Base-by-base conservation (phyloP, 202 grass and related monocot genomes). In the Carex arenaria region DNA sequence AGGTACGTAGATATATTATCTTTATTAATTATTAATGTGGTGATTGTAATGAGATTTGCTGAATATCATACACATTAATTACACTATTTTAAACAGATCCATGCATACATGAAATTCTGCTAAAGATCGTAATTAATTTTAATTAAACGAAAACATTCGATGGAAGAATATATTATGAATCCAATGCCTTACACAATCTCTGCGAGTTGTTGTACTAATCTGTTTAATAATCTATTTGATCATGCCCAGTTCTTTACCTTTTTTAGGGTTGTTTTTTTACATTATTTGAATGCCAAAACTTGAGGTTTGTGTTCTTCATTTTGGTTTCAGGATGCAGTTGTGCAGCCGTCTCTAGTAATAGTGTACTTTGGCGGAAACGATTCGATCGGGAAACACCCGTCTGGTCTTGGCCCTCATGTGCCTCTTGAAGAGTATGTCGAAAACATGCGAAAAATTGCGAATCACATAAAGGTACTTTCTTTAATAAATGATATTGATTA, bases 361-460 rank as follows among this genome's bases (percentile, higher is more conserved):
- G 91, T 93, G 85, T 97, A 97, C 73, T 91, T 97, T 93, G 94
- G 94, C 73, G 94, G 94, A 49, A 97, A 93, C 43, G 94, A 97
- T 67, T 93, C 89, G 0, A 87, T 93, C 40, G 90, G 72, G 43
- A 81, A 89, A 14, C 87, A 93, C 78, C 65, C 89, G 3, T 97
- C 94, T 2, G 91, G 89, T 38, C 87, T 92, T 15, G 89, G 91
- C 68, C 88, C 91, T 87, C 94, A 97, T 83, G 94, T 97, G 64
- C 94, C 94, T 10, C 81, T 97, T 82, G 84, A 85, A 12, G 94
- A 97, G 85, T 97, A 97, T 78, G 63, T 87, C 53, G 80, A 80
- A 40, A 97, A 97, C 84, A 90, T 92, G 91, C 86, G 86, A 79
- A 89, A 88, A 80, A 97, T 97, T 45, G 89, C 86, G 0, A 78